A percentile compares a stretch with the other conserved stretches of the same genome.
These are phyloP conservation scores for Diplotaxis tenuifolia DNA, from an alignment of 345 rosid genomes.

Conservation along the genomic window DNA sequence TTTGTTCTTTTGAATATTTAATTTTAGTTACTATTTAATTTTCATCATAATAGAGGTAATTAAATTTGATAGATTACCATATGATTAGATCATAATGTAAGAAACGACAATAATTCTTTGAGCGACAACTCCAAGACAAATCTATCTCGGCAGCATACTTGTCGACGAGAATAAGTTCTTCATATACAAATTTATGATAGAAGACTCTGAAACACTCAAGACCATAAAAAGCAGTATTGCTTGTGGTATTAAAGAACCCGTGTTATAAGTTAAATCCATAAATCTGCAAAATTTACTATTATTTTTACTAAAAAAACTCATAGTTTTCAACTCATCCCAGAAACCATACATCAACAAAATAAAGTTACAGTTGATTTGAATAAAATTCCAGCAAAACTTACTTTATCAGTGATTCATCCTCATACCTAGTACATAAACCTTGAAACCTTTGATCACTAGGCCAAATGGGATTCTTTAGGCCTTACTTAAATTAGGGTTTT, in stretches of 20 bases:
- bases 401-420: neutral
- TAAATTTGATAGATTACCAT: no score
- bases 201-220: neutral
- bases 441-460: neutral
- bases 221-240: neutral
- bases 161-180: neutral
- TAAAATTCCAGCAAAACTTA: neutral
- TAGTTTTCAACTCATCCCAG: neutral
- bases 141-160: neutral
- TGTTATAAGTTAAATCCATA: neutral
- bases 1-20: no score
- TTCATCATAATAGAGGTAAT: no score
- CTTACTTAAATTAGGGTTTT: neutral
- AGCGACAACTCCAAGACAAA: neutral
- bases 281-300: neutral
- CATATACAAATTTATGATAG: neutral
- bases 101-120: no score
- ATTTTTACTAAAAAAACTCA: neutral
- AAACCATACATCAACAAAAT: neutral
- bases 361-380: neutral
- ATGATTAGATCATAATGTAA: no score
- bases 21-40: no score
- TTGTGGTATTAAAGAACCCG: neutral
- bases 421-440: neutral
- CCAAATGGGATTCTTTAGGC: neutral